Evolutionary conservation across 169 alveolate species (phyloP).

Genomic region (Perkinsus marinus): DNA sequence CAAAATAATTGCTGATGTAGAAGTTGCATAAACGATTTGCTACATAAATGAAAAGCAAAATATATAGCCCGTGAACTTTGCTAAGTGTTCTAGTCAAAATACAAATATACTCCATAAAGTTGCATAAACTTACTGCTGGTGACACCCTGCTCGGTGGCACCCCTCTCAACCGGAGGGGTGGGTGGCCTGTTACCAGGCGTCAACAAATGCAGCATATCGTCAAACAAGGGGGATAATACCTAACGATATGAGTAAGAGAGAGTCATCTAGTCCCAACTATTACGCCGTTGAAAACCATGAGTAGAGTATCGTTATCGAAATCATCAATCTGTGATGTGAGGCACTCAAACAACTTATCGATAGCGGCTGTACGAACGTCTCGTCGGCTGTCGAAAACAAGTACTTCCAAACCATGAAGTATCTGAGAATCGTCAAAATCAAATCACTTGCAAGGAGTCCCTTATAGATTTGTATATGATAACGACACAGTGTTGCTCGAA

Average conservation of each 20-base stretch:
- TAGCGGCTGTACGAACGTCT: background rate
- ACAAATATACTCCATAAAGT: too few relatives aligned
- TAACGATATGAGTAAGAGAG: background rate
- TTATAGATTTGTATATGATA: too few relatives aligned
- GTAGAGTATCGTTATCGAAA: background rate
- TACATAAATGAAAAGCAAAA: too few relatives aligned
- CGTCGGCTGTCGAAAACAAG: background rate
- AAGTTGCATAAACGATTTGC: too few relatives aligned
- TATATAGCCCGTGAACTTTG: too few relatives aligned
- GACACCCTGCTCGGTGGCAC: background rate
- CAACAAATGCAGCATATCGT: background rate
- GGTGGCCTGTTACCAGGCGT: background rate
- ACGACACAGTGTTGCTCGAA: too few relatives aligned
- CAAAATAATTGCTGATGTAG: background rate
- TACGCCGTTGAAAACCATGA: background rate
- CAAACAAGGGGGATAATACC: conserved; percentile 1
- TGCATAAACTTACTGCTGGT: background rate
- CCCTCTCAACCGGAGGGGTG: background rate
- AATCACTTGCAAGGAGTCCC: too few relatives aligned
- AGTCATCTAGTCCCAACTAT: too few relatives aligned
- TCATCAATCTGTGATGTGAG: background rate
- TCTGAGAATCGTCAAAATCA: background rate
- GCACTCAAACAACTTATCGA: background rate
- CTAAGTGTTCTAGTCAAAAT: too few relatives aligned
- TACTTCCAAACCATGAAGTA: background rate